Conservation (phyloP, 441 rosid species). For the Viola pubescens region DNA sequence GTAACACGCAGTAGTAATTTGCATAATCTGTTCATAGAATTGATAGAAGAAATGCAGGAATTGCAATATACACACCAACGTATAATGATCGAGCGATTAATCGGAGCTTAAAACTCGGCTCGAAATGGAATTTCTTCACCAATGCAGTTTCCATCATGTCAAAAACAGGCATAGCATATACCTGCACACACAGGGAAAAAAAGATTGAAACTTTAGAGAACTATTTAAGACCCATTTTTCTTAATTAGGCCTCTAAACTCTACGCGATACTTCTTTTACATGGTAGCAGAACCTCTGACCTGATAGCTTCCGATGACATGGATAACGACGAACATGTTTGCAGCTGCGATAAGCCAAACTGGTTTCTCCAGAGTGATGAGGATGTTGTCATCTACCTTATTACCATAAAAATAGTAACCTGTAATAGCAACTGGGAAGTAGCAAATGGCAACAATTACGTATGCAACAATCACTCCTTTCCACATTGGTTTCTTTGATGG, state of each 20-base stretch:
- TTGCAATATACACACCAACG: constrained; percentile 42
- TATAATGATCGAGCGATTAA: constrained; percentile 46
- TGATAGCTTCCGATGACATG: constrained; percentile 92
- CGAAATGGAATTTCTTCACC: constrained; percentile 42
- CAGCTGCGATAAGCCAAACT: constrained; percentile 54
- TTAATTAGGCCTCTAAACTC: background rate
- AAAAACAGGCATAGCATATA: constrained; percentile 75
- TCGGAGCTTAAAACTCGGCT: constrained; percentile 46
- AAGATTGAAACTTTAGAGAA: background rate
- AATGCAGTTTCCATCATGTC: constrained; percentile 70
- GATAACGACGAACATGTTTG: constrained; percentile 64
- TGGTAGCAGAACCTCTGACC: constrained; percentile 23
- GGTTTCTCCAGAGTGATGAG: constrained; percentile 58
- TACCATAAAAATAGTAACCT: constrained; percentile 55
- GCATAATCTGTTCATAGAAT: background rate
- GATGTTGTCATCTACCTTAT: constrained; percentile 55
- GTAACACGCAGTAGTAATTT: background rate
- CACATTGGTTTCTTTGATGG: constrained; percentile 81
- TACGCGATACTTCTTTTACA: too few relatives aligned
- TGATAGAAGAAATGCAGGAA: background rate
- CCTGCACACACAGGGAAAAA: constrained; percentile 16
- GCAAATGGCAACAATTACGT: constrained; percentile 58
- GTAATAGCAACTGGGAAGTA: constrained; percentile 67
- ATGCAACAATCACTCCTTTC: constrained; percentile 67
- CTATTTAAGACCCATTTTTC: background rate